Percentiles rank a stretch among this genome's conserved stretches.
Conservation (phyloP, 306 rosid species). For the Cicer chorassanicum region DNA sequence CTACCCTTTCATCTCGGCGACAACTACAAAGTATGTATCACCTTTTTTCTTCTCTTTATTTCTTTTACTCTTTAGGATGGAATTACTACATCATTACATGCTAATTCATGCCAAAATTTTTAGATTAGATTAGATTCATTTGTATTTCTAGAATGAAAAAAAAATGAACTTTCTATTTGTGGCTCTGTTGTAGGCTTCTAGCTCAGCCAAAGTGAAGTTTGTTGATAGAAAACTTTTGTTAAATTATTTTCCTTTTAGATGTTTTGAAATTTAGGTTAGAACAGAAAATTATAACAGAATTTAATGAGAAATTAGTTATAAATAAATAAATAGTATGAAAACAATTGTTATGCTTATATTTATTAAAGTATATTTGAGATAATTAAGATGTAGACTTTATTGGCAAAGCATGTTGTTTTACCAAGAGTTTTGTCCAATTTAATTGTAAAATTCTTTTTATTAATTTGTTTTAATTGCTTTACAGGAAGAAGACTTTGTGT, state of each 20-base stretch:
- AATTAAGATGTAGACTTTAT: neutral
- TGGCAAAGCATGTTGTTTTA: conserved; percentile 26
- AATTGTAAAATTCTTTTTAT: conserved; percentile 3
- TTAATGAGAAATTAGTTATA: conserved; percentile 11
- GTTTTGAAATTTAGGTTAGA: neutral
- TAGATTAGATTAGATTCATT: too few relatives aligned
- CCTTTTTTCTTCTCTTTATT: neutral
- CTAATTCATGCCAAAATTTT: neutral
- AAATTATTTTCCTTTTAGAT: conserved; percentile 26
- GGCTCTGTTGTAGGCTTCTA: neutral
- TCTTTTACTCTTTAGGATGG: neutral
- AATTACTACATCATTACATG: neutral
- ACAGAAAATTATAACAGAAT: neutral
- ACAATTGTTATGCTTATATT: neutral
- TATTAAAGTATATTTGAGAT: conserved; percentile 11
- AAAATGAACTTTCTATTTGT: conserved; percentile 9
- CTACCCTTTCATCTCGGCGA: neutral
- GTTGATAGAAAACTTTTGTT: conserved; percentile 1
- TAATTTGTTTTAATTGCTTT: conserved; percentile 21
- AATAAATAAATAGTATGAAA: conserved; percentile 1
- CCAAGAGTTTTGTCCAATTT: conserved; percentile 28
- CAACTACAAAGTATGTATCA: neutral
- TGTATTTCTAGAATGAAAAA: neutral
- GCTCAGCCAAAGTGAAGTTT: neutral
- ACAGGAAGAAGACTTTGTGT: conserved; percentile 48